Conservation (phyloP, 2,329 filamentous ascomycete genomes). For the Hypoxylon sp. region DNA sequence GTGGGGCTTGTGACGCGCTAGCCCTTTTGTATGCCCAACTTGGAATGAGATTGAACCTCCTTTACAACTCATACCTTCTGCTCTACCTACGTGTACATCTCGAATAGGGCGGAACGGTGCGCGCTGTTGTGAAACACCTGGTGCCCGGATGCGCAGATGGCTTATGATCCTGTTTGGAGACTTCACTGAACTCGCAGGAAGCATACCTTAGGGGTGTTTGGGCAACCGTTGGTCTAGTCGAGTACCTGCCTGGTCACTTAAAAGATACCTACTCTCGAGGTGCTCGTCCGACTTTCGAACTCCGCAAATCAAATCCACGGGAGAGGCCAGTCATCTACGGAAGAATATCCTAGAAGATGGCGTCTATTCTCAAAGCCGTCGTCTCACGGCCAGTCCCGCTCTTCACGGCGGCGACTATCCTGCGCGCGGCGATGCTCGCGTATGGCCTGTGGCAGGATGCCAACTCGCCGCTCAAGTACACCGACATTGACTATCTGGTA, state of each 20-base stretch:
- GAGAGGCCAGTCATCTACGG: background rate
- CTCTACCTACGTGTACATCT: background rate
- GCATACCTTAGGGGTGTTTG: background rate
- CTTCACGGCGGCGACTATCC: constrained; percentile 67
- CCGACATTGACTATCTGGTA: constrained; percentile 98
- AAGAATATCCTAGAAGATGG: constrained; percentile 33
- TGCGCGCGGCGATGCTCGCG: constrained; percentile 80
- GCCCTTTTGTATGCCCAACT: background rate
- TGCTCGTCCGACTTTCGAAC: background rate
- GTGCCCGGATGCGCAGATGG: background rate
- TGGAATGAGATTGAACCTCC: background rate
- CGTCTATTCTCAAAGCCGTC: constrained; percentile 44
- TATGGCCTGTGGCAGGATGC: constrained; percentile 96
- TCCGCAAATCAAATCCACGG: background rate
- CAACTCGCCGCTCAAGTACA: constrained; percentile 93
- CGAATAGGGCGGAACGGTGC: background rate
- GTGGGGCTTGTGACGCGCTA: background rate
- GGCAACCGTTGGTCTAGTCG: background rate
- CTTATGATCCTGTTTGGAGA: background rate
- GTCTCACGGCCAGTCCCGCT: constrained; percentile 60
- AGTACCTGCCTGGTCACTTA: background rate
- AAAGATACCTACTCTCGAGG: background rate
- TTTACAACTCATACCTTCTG: background rate
- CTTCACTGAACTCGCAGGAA: background rate
- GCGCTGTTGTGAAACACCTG: background rate